Evolutionary conservation across 441 rosid species (phyloP), one percentile per base, ranked within the genome.

Genomic region (Brassica hybrid): DNA sequence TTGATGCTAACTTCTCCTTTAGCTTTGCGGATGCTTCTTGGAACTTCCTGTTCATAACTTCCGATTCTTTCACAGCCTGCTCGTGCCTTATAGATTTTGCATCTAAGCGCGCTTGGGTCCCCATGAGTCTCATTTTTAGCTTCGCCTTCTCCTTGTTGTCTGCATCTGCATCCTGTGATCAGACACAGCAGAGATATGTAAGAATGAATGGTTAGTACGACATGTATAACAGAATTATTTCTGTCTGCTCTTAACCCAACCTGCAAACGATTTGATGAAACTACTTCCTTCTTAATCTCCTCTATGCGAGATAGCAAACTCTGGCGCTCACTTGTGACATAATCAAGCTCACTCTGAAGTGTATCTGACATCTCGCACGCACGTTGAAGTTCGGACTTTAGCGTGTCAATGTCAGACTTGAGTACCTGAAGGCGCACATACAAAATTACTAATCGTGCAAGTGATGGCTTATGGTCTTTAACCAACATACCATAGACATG

Each of bases 71-170:
- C 64, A 89, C 75, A 8, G 81, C 77, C 80, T 88, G 85, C 52
- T 79, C 75, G 87, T 87, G 75, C 66, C 94, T 85, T 45, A 80
- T 48, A 38, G 87, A 81, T 32, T 84, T 65, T 13, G 97, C 97
- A 34, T 92, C 97, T 68, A 87, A 79, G 77, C 84, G 89, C 2
- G 93, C 93, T 78, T 92, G 94, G 2, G 91, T 88, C 75, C 97
- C 91, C 6, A 85, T 84, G 14, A 91, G 90, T 82, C 89, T 86
- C 96, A 92, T 93, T 78, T 86, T 83, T 14, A 88, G 87, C 83
- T 90, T 96, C 67, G 95, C 93, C 76, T 50, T 92, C 65, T 85
- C 93, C 78, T 81, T 92, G 57, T 76, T 71, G 57, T 71, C 76
- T 18, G 56, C 81, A 17, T 73, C 79, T 72, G 82, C 81, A 16